Evolutionary conservation across 2,329 filamentous ascomycete species (phyloP).

Genomic region (Aureobasidium sp.): DNA sequence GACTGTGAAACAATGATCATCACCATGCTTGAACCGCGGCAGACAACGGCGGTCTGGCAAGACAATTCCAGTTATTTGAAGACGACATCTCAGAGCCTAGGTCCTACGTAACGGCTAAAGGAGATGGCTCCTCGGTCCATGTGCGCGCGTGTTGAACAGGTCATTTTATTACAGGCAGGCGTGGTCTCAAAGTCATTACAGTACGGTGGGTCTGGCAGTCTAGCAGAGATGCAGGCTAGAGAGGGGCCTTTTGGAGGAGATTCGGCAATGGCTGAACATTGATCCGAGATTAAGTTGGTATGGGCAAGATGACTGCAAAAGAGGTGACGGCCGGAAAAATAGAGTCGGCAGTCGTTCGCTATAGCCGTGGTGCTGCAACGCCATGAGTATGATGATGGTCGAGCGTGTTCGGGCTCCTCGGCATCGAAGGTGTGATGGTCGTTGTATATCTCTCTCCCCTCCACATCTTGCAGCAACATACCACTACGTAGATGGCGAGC

Average conservation of each 20-base stretch:
- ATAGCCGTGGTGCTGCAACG: background rate
- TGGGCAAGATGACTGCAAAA: background rate
- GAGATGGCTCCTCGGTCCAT: background rate
- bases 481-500: background rate
- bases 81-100: background rate
- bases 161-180: background rate
- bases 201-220: background rate
- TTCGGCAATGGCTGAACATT: constrained; percentile 5
- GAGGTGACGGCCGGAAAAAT: constrained; percentile 2
- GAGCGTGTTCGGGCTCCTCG: background rate
- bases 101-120: constrained; percentile 3
- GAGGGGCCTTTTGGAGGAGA: background rate
- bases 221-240: background rate
- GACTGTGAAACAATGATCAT: background rate
- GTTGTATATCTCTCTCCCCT: background rate
- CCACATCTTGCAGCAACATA: background rate
- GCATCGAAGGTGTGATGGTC: background rate
- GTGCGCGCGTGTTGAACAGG: background rate
- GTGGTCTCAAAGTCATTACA: background rate
- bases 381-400: background rate
- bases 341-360: background rate
- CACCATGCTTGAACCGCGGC: background rate
- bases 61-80: background rate
- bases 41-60: background rate
- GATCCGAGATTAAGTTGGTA: background rate